Base-by-base conservation (phyloP, 2,329 filamentous ascomycete species). In the Aspergillus glaucus region DNA sequence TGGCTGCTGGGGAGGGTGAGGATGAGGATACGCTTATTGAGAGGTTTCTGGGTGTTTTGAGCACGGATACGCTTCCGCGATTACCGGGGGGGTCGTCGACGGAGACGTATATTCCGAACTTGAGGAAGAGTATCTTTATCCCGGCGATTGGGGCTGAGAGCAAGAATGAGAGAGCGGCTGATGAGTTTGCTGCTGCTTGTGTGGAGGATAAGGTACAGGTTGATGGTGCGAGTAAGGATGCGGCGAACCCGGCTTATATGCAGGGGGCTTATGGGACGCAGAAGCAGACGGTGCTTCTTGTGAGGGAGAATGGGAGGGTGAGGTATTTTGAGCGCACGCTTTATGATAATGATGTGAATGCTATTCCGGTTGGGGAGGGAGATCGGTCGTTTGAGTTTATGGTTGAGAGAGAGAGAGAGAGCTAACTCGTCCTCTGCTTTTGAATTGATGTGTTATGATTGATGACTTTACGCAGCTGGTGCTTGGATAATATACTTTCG, bases 261-360 rank as follows among this genome's bases (percentile, higher is more conserved):
- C 69, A 65, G 47, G 77, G 76, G 0, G 62, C 75, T 7, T 84
- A 85, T 59, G 81, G 80, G 0, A 85, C 81, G 4, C 79, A 81
- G 59, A 81, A 81, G 64, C 80, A 84, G 61, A 80, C 78, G 2
- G 67, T 84, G 3, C 67, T 84, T 2, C 62, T 85, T 14, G 77
- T 82, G 6, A 69, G 76, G 54, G 65, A 67, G 40, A 55, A 73
- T 9, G 78, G 79, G 0, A 70, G 72, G 44, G 73, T 81, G 19
- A 78, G 73, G 6, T 84, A 77, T 56, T 67, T 82, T 17, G 81
- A 84, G 61, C 68, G 79, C 49, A 82, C 79, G 14, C 60, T 84
- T 28, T 81, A 73, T 55, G 78, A 81, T 56, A 62, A 71, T 14
- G 60, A 76, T 40, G 78, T 28, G 19, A 45, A 45, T 45, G 28